Conservation (phyloP, 495 filamentous ascomycete species). For the Rostrohypoxylon terebratum region DNA sequence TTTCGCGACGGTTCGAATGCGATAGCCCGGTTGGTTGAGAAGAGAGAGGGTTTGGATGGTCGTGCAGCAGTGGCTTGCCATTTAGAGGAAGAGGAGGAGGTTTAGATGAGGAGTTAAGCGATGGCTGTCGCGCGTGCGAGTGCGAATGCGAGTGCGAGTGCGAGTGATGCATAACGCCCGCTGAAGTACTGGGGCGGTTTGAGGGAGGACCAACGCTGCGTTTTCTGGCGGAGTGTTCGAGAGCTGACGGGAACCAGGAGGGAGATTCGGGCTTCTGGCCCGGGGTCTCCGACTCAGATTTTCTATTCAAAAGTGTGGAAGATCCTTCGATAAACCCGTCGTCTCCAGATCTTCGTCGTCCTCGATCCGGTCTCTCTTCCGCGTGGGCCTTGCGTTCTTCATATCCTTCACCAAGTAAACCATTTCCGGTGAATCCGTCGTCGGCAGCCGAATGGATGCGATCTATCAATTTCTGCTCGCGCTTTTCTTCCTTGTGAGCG, state of each 20-base stretch:
- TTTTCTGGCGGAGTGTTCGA: slow-evolving; percentile 55
- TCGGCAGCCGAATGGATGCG: slow-evolving; percentile 21
- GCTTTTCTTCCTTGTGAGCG: slow-evolving; percentile 22
- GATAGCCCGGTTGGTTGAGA: slow-evolving; percentile 36
- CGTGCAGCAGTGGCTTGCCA: slow-evolving; percentile 11
- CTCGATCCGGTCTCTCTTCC: slow-evolving; percentile 38
- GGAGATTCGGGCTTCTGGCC: slow-evolving; percentile 37
- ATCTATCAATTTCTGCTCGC: slow-evolving; percentile 37
- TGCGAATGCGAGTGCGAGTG: slow-evolving; percentile 27
- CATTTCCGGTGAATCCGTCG: slow-evolving; percentile 51
- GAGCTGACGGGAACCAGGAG: slow-evolving; percentile 61
- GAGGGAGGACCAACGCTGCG: slow-evolving; percentile 36
- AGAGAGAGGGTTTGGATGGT: slow-evolving; percentile 35
- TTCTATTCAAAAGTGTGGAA: slow-evolving; percentile 59
- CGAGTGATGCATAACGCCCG: slow-evolving; percentile 28
- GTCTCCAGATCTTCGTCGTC: slow-evolving; percentile 35
- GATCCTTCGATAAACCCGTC: slow-evolving; percentile 63
- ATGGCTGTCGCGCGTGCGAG: slow-evolving; percentile 32
- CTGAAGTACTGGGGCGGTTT: slow-evolving; percentile 39
- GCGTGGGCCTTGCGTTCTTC: slow-evolving; percentile 52
- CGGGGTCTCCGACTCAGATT: slow-evolving; percentile 24
- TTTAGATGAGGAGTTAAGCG: slow-evolving; percentile 35
- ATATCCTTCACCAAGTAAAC: slow-evolving; percentile 59
- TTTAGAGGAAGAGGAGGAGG: slow-evolving; percentile 35
- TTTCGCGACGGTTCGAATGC: slow-evolving; percentile 42